Conservation (phyloP, 2,329 filamentous ascomycete genomes). For the Albifimbria verrucaria region DNA sequence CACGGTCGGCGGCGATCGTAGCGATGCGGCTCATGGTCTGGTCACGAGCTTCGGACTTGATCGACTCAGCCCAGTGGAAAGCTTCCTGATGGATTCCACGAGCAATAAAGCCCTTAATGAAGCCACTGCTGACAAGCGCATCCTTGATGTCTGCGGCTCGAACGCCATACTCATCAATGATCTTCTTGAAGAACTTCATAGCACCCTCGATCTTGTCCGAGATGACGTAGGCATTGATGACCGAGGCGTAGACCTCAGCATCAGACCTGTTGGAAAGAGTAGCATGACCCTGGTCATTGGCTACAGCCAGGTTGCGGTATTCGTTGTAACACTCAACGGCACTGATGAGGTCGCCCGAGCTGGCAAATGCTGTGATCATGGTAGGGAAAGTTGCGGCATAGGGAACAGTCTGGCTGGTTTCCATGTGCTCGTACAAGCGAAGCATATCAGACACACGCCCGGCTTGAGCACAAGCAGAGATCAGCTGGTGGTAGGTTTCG, state of each 20-base stretch:
- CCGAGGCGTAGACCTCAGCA: slow-evolving; percentile 81
- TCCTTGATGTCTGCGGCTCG: slow-evolving; percentile 64
- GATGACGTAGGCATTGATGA: slow-evolving; percentile 84
- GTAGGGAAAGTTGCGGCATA: slow-evolving; percentile 80
- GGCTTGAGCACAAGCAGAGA: slow-evolving; percentile 80
- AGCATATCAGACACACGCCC: slow-evolving; percentile 87
- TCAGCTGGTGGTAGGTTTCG: slow-evolving; percentile 80
- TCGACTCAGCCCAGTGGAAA: slow-evolving; percentile 65
- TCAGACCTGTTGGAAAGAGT: slow-evolving; percentile 71
- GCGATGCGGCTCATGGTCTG: slow-evolving; percentile 71
- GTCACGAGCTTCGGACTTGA: slow-evolving; percentile 56
- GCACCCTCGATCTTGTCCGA: slow-evolving; percentile 79
- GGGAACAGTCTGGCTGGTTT: slow-evolving; percentile 68
- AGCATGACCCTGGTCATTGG: slow-evolving; percentile 71
- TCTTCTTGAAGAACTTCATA: slow-evolving; percentile 79
- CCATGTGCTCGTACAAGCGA: slow-evolving; percentile 88
- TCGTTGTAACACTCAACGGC: slow-evolving; percentile 95
- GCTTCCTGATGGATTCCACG: slow-evolving; percentile 70
- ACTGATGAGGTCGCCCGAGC: slow-evolving; percentile 74
- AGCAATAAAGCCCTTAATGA: slow-evolving; percentile 75
- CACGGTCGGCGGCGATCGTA: slow-evolving; percentile 74
- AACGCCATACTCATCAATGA: slow-evolving; percentile 60
- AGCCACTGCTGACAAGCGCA: slow-evolving; percentile 67
- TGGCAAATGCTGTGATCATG: slow-evolving; percentile 94
- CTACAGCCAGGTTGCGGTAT: slow-evolving; percentile 85